phyloP scores from a whole-genome alignment of 2,329 filamentous ascomycete genomes.

The Mycocentrospora acerina region DNA sequence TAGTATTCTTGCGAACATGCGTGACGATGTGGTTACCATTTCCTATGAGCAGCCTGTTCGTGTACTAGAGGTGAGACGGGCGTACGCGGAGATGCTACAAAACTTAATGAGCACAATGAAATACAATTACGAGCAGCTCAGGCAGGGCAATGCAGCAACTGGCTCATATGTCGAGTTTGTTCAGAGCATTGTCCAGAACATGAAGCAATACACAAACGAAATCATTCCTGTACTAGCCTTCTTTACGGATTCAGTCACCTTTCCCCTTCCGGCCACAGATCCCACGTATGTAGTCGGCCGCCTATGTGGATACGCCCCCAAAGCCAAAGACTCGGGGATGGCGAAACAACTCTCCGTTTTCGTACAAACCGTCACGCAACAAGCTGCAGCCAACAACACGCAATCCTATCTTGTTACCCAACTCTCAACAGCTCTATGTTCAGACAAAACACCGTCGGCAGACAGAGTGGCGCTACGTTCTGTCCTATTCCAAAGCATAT shows the following conservation, averaged over 20 bases:
- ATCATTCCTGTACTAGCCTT: slow-evolving; percentile 59
- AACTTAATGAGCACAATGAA: slow-evolving; percentile 64
- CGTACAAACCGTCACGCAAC: slow-evolving; percentile 60
- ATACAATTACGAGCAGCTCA: slow-evolving; percentile 58
- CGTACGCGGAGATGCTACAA: slow-evolving; percentile 55
- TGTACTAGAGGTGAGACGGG: slow-evolving; percentile 42
- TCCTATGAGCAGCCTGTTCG: slow-evolving; percentile 29
- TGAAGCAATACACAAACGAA: slow-evolving; percentile 62
- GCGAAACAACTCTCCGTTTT: slow-evolving; percentile 60
- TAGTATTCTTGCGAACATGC: slow-evolving; percentile 61
- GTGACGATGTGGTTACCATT: slow-evolving; percentile 47
- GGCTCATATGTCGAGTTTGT: slow-evolving; percentile 64
- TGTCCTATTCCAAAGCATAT: slow-evolving; percentile 55
- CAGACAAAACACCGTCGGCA: slow-evolving; percentile 45
- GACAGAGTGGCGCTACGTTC: slow-evolving; percentile 51
- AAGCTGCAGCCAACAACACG: slow-evolving; percentile 59
- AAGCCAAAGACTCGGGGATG: slow-evolving; percentile 51
- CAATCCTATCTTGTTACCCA: slow-evolving; percentile 59
- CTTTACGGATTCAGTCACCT: slow-evolving; percentile 61
- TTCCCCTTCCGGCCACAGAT: slow-evolving; percentile 61
- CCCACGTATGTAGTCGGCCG: slow-evolving; percentile 64
- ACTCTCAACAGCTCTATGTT: slow-evolving; percentile 52
- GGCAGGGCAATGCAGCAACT: slow-evolving; percentile 42
- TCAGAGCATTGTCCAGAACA: slow-evolving; percentile 58
- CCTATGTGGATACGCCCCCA: slow-evolving; percentile 60